A percentile compares a stretch with the other conserved stretches of the same genome.
Evolutionary conservation across 2,329 filamentous ascomycete species (phyloP).

Genomic region (Fusarium keratoplasticum): DNA sequence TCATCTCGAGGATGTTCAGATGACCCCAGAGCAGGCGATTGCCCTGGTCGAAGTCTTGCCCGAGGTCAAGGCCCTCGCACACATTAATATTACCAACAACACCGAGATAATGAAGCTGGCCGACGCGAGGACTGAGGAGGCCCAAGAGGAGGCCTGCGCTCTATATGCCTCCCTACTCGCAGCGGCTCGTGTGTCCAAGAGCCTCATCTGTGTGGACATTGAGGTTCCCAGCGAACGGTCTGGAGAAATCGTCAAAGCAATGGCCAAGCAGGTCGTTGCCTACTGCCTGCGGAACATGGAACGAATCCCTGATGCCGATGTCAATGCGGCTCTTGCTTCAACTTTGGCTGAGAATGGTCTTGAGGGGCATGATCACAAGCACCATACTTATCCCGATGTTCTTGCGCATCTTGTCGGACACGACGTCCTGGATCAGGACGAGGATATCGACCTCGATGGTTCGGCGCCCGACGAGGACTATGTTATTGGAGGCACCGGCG

Average conservation of each 20-base stretch:
- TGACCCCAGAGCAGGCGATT: slow-evolving; percentile 90
- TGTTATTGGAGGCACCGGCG: slow-evolving; percentile 93
- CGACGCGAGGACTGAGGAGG: slow-evolving; percentile 79
- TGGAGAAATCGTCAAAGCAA: slow-evolving; percentile 90
- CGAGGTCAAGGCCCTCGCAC: slow-evolving; percentile 83
- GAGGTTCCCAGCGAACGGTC: slow-evolving; percentile 84
- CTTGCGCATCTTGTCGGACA: slow-evolving; percentile 88
- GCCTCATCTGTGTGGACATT: slow-evolving; percentile 90
- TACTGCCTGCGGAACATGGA: slow-evolving; percentile 96
- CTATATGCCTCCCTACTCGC: slow-evolving; percentile 92
- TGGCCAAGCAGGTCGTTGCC: slow-evolving; percentile 94
- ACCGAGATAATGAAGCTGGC: slow-evolving; percentile 76
- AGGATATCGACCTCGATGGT: slow-evolving; percentile 69
- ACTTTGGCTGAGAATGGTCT: slow-evolving; percentile 54
- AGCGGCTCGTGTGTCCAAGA: slow-evolving; percentile 84
- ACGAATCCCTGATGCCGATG: slow-evolving; percentile 75
- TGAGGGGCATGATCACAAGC: slow-evolving; percentile 44
- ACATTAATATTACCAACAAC: slow-evolving; percentile 90
- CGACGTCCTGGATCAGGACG: slow-evolving; percentile 60
- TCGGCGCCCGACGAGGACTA: slow-evolving; percentile 91
- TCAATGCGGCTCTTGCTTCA: slow-evolving; percentile 59
- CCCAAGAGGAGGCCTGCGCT: slow-evolving; percentile 93
- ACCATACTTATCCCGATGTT: slow-evolving; percentile 75
- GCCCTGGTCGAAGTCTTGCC: slow-evolving; percentile 90
- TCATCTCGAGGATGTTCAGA: slow-evolving; percentile 85